A percentile compares a stretch with the other conserved stretches of the same genome.
Evolutionary conservation across 768 basidiomycete genomes (phyloP).

Genomic region (Lactarius evosmus): DNA sequence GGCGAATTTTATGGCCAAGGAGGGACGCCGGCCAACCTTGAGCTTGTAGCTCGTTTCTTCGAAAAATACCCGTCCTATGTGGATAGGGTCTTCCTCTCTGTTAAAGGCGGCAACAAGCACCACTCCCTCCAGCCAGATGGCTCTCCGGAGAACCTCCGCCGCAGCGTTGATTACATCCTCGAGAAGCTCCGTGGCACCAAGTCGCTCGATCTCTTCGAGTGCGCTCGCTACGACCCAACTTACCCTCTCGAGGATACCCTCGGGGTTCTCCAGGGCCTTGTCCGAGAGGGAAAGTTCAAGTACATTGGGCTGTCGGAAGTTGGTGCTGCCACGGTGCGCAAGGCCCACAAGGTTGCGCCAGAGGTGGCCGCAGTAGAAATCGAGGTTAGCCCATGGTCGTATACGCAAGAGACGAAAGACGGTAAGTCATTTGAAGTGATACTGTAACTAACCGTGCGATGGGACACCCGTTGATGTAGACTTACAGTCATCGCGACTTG

Average conservation of each 20-base stretch:
- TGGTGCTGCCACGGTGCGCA: slow-evolving; percentile 44
- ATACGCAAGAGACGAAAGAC: slow-evolving; percentile 49
- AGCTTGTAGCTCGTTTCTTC: slow-evolving; percentile 51
- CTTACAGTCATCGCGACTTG: slow-evolving; percentile 49
- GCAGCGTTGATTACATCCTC: slow-evolving; percentile 48
- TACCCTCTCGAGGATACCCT: slow-evolving; percentile 47
- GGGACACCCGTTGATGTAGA: not conserved
- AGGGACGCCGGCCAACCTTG: slow-evolving; percentile 42
- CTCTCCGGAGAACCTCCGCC: slow-evolving; percentile 43
- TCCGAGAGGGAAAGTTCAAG: slow-evolving; percentile 54
- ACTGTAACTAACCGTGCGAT: not conserved
- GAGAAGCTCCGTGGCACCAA: slow-evolving; percentile 48
- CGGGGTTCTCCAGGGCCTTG: slow-evolving; percentile 42
- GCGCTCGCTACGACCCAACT: slow-evolving; percentile 45
- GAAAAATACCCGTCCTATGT: slow-evolving; percentile 43
- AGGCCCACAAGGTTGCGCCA: slow-evolving; percentile 48
- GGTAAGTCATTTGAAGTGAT: slow-evolving; percentile 30
- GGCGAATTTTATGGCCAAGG: slow-evolving; percentile 58
- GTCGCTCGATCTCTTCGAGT: slow-evolving; percentile 58
- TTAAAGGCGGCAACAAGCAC: slow-evolving; percentile 39
- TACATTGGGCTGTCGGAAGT: slow-evolving; percentile 61
- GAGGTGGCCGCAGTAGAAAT: slow-evolving; percentile 58
- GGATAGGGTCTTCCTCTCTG: slow-evolving; percentile 46
- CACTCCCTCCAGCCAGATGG: slow-evolving; percentile 26
- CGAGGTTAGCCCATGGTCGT: slow-evolving; percentile 62